These are phyloP conservation scores for Medicago truncatula DNA, from an alignment of 306 rosid genomes.

Conservation along the genomic window DNA sequence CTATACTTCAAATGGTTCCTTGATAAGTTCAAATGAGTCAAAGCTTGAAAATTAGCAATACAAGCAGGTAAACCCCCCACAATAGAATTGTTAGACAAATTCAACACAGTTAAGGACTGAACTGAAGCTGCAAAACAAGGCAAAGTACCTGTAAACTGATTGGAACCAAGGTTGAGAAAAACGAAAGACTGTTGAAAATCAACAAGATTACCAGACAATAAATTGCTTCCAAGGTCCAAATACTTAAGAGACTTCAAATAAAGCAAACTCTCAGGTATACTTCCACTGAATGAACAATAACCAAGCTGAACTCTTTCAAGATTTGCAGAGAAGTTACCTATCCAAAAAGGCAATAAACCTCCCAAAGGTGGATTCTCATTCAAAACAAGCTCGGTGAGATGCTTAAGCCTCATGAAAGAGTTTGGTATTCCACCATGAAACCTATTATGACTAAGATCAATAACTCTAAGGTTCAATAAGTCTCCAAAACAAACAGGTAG, in stretches of 20 bases:
- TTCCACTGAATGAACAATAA: conserved; percentile 68
- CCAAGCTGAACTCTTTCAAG: conserved; percentile 70
- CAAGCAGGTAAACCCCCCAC: conserved; percentile 90
- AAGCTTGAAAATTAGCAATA: conserved; percentile 72
- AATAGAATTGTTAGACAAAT: conserved; percentile 80
- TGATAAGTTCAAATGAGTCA: conserved; percentile 83
- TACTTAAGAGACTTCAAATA: conserved; percentile 63
- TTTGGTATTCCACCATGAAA: conserved; percentile 76
- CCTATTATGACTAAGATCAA: conserved; percentile 75
- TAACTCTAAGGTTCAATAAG: conserved; percentile 53
- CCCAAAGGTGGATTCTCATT: conserved; percentile 70
- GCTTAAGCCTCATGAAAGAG: conserved; percentile 62
- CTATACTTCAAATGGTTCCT: conserved; percentile 74
- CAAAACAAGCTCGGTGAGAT: conserved; percentile 72
- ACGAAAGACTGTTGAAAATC: conserved; percentile 80
- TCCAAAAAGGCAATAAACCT: conserved; percentile 78
- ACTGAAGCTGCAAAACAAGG: conserved; percentile 86
- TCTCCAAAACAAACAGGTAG: conserved; percentile 76
- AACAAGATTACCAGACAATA: conserved; percentile 62
- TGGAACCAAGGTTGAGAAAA: conserved; percentile 81
- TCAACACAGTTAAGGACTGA: conserved; percentile 67
- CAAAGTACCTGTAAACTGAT: conserved; percentile 84
- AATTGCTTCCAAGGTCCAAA: conserved; percentile 73
- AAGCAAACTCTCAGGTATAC: conserved; percentile 77
- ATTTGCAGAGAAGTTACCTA: conserved; percentile 82